These are phyloP conservation scores for Multifurca ochricompacta DNA, from an alignment of 768 basidiomycete genomes.

Conservation along the genomic window DNA sequence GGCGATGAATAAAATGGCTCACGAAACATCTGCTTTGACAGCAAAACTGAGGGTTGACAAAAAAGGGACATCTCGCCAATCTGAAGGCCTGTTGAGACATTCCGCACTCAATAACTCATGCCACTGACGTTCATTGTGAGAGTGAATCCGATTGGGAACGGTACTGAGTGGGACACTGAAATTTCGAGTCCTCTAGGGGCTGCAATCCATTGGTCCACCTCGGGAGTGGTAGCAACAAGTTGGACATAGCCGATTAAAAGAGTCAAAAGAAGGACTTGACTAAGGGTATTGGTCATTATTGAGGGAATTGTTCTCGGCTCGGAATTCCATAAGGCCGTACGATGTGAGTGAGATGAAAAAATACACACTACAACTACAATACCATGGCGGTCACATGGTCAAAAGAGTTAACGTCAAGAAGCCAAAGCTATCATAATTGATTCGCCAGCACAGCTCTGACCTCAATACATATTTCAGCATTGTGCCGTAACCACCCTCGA, in stretches of 20 bases:
- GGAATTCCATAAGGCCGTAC: no score
- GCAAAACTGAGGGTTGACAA: constrained; percentile 42
- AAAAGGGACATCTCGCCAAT: constrained; percentile 47
- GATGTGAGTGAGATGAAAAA: no score
- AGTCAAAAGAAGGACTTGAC: neutral
- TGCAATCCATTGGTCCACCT: constrained; percentile 17
- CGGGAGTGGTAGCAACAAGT: neutral
- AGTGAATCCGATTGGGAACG: constrained; percentile 43
- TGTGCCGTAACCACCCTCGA: constrained; percentile 4
- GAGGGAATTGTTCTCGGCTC: no score
- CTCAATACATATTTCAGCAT: constrained; percentile 5
- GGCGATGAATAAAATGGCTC: constrained; percentile 25
- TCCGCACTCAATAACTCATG: neutral
- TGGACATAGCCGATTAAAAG: constrained; percentile 1
- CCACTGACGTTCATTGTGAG: constrained; percentile 44
- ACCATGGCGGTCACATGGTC: constrained; percentile 12
- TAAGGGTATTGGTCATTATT: no score
- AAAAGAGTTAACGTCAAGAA: neutral
- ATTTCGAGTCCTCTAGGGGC: constrained; percentile 28
- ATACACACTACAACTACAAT: no score
- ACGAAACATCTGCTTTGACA: constrained; percentile 48
- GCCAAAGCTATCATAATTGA: constrained; percentile 1
- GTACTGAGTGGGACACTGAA: constrained; percentile 41
- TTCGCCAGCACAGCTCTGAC: constrained; percentile 2
- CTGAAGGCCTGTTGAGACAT: constrained; percentile 23